These are phyloP conservation scores for Phoma sp. DNA, from an alignment of 2,329 filamentous ascomycete genomes.

Conservation along the genomic window DNA sequence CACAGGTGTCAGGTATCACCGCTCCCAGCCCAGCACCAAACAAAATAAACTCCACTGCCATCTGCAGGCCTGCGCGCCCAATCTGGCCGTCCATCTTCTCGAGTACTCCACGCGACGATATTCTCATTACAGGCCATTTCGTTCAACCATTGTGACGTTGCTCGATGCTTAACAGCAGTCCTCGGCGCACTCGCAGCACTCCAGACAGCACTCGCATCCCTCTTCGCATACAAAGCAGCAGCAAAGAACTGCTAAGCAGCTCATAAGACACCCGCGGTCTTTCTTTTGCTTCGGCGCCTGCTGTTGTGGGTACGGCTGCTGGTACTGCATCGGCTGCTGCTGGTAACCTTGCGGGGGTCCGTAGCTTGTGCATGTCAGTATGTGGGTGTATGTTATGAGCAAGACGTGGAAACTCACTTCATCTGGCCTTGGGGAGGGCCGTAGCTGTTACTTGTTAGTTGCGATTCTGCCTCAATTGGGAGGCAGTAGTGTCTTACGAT, in stretches of 20 bases:
- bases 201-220: slow-evolving; percentile 69
- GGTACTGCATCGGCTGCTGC: slow-evolving; percentile 23
- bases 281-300: slow-evolving; percentile 58
- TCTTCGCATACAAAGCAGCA: slow-evolving; percentile 72
- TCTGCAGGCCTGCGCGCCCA: not conserved
- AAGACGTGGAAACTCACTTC: no score
- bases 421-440: slow-evolving; percentile 26
- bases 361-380: slow-evolving; percentile 24
- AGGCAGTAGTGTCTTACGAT: slow-evolving; percentile 28
- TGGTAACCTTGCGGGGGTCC: slow-evolving; percentile 26
- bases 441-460: slow-evolving; percentile 23
- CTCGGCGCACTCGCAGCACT: slow-evolving; percentile 59
- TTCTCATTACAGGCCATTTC: no score
- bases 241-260: slow-evolving; percentile 55
- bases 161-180: slow-evolving; percentile 40
- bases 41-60: not conserved
- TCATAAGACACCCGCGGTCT: slow-evolving; percentile 41
- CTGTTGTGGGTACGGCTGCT: slow-evolving; percentile 37
- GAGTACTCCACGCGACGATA: not conserved
- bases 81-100: not conserved
- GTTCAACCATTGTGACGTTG: no score
- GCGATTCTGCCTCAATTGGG: not conserved
- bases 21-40: not conserved
- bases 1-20: slow-evolving; percentile 2
- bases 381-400: no score